A percentile compares a stretch with the other conserved stretches of the same genome.
These are phyloP conservation scores for Botrytis pseudocinerea DNA, from an alignment of 2,329 filamentous ascomycete species.

Conservation along the genomic window DNA sequence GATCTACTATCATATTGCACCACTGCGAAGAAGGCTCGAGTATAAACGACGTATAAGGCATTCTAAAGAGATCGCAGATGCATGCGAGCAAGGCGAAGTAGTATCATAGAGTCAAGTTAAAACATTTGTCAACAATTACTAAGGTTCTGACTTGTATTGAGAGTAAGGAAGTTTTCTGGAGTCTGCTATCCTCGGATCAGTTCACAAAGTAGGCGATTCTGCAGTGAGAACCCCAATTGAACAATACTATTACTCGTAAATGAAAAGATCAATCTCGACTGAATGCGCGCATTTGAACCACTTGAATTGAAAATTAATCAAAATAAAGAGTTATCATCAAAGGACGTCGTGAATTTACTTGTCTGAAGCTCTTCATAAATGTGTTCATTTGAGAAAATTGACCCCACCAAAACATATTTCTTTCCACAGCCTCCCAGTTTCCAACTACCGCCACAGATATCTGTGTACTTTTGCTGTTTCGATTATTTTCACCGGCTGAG, in stretches of 20 bases:
- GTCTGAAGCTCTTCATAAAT: background rate
- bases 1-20: background rate
- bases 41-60: background rate
- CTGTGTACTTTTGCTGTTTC: too few relatives aligned
- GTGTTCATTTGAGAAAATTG: background rate
- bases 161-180: background rate
- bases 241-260: background rate
- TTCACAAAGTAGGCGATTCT: background rate
- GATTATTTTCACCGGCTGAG: too few relatives aligned
- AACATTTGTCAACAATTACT: background rate
- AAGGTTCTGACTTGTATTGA: background rate
- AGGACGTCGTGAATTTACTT: background rate
- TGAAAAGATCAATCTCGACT: background rate
- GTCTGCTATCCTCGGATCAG: background rate
- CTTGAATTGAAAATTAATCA: too few relatives aligned
- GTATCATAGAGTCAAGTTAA: background rate
- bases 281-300: too few relatives aligned
- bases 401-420: background rate
- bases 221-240: background rate
- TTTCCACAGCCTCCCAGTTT: background rate
- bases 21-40: background rate
- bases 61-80: background rate
- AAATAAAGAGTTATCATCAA: background rate
- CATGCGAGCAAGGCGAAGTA: background rate
- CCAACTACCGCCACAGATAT: too few relatives aligned